Evolutionary conservation across 129 eudicot genomes (phyloP).

Genomic region (Flaveria linearis): DNA sequence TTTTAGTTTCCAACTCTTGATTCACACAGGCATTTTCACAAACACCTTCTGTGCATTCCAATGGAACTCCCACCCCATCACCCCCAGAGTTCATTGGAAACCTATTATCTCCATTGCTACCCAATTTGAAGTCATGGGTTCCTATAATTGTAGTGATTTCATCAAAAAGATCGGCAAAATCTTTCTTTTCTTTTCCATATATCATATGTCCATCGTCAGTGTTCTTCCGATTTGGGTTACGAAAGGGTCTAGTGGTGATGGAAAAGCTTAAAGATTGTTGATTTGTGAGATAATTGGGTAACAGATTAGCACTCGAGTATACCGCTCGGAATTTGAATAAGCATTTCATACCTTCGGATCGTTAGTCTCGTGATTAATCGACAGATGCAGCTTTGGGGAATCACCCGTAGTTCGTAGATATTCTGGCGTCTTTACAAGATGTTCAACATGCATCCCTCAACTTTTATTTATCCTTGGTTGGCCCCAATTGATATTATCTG

Average conservation of each 20-base stretch:
- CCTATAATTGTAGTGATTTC: slow-evolving; percentile 73
- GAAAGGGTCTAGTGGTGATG: slow-evolving; percentile 21
- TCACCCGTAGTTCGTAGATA: neutral
- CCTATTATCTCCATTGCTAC: slow-evolving; percentile 21
- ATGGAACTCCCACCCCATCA: neutral
- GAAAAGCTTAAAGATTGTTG: slow-evolving; percentile 30
- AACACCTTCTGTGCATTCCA: slow-evolving; percentile 49
- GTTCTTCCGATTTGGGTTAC: slow-evolving; percentile 38
- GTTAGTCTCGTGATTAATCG: slow-evolving; percentile 3
- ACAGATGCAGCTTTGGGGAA: neutral
- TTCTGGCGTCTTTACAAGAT: neutral
- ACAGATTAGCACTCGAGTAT: slow-evolving; percentile 29
- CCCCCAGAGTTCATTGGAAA: slow-evolving; percentile 13
- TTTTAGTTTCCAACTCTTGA: slow-evolving; percentile 27
- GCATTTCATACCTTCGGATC: slow-evolving; percentile 40
- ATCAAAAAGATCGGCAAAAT: slow-evolving; percentile 47
- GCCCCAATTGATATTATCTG: neutral
- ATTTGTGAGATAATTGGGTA: slow-evolving; percentile 25
- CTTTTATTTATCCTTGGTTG: slow-evolving; percentile 1
- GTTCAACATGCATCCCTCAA: slow-evolving; percentile 13
- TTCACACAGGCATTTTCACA: slow-evolving; percentile 52
- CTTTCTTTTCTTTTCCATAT: slow-evolving; percentile 24
- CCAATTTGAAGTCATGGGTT: slow-evolving; percentile 33
- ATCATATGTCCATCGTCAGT: slow-evolving; percentile 16
- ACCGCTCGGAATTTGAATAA: slow-evolving; percentile 37